Evolutionary conservation across 306 rosid species (phyloP).

Genomic region (Trichosanthes truncata): DNA sequence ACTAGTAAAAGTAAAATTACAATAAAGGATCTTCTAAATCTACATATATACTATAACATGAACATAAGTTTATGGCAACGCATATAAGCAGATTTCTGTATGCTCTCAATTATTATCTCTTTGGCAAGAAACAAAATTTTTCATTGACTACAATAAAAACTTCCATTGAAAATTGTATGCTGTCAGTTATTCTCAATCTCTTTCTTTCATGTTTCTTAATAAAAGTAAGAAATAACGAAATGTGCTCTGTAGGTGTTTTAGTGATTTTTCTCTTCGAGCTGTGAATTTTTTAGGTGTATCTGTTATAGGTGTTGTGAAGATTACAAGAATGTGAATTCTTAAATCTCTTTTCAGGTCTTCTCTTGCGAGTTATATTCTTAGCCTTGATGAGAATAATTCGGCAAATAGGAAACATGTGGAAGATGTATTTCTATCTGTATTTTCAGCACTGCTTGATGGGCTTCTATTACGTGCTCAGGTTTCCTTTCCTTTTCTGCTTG

Average conservation of each 20-base stretch:
- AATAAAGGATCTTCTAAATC: no score
- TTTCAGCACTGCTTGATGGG: conserved; percentile 74
- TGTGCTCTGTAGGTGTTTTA: background rate
- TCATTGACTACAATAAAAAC: no score
- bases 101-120: no score
- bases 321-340: conserved; percentile 1
- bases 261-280: background rate
- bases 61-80: no score
- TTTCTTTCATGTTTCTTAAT: background rate
- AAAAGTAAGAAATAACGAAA: background rate
- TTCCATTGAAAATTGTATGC: no score
- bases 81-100: no score
- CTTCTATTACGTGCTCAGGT: conserved; percentile 88
- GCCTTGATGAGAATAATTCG: conserved; percentile 53
- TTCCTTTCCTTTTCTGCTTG: conserved; percentile 22
- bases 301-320: background rate
- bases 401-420: conserved; percentile 46
- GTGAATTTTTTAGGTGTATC: background rate
- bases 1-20: no score
- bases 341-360: conserved; percentile 53
- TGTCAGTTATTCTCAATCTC: no score
- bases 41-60: no score
- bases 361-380: conserved; percentile 78
- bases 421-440: conserved; percentile 62
- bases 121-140: no score